Base-by-base conservation (phyloP, 73 alveolate species). In the Paramecium tetraurelia region DNA sequence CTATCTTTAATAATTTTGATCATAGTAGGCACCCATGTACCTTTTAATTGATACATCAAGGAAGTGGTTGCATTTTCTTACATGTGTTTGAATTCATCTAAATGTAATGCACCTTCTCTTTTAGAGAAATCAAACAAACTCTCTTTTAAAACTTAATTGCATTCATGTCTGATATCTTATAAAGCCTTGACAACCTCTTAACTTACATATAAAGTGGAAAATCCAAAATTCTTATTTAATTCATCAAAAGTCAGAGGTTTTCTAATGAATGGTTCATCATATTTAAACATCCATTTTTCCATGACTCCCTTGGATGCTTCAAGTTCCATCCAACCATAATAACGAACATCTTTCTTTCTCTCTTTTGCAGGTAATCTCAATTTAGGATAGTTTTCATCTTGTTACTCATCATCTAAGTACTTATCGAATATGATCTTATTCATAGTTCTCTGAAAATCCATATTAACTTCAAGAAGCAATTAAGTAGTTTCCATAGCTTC, bases 401-500 rank as follows among this genome's bases (percentile, higher is more conserved):
- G 92, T 69, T 75, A 85, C 48, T 76, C 76, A 53, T 94, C 97
- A 41, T 92, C 96, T 86, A 89, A 85, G 86, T 96, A 94, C 89
- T 98, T 97, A 89, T 98, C 99, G 85, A 97, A 96, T 59, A 98
- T 98, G 58, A 97, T 97, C 93, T 96, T 97, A 85, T 98, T 98
- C 97, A 98, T 98, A 5, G 99, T 97, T 87, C 99, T 96, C 27
- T 98, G 97, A 80, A 97, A 98, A 89, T 98, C 99, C 53, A 92
- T 44, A 84, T 95, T 94, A 6, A 95, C 99, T 85, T 96, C 99
- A 8, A 83, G 44, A 20, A 96, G 43, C n/a, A 96, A 92, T 16
- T 94, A 83, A 35, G 95, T 85, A 33, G 96, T 93, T 36, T 95
- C 99, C 41, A 71, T 59, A 44, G 71, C 77, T 29, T 89, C 94